Percentiles rank a stretch among this genome's conserved stretches.
phyloP scores from a whole-genome alignment of 2,329 filamentous ascomycete species.

The Aureobasidium melanogenum region DNA sequence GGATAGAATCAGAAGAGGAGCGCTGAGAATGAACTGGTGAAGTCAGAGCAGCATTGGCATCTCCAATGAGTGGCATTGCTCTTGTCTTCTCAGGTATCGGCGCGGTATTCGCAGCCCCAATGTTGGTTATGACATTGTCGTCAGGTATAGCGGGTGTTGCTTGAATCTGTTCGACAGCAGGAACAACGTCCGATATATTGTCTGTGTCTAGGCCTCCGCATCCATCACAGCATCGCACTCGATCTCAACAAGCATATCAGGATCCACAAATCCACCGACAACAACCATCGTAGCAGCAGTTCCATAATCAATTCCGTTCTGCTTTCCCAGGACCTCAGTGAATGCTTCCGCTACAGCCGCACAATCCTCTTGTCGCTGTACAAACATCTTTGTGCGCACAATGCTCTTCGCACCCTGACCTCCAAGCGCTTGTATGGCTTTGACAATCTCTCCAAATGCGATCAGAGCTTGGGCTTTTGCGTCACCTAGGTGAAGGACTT shows the following conservation, averaged over 20 bases:
- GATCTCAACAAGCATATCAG: background rate
- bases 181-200: background rate
- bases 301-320: background rate
- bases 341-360: background rate
- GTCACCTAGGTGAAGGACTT: background rate
- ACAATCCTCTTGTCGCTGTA: background rate
- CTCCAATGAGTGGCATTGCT: background rate
- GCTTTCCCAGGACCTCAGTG: background rate
- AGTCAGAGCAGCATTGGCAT: background rate
- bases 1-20: background rate
- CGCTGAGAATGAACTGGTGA: background rate
- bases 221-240: background rate
- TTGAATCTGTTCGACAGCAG: background rate
- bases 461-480: background rate
- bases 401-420: background rate
- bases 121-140: background rate
- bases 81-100: background rate
- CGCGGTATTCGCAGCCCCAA: background rate
- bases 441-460: background rate
- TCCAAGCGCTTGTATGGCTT: background rate
- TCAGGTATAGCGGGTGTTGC: background rate
- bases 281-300: background rate
- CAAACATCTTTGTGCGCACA: background rate
- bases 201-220: too few relatives aligned
- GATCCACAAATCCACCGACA: background rate